Percentiles rank a stretch among this genome's conserved stretches.
phyloP scores from a whole-genome alignment of 1,284 basidiomycete species.

The Cutaneotrichosporon sp. region DNA sequence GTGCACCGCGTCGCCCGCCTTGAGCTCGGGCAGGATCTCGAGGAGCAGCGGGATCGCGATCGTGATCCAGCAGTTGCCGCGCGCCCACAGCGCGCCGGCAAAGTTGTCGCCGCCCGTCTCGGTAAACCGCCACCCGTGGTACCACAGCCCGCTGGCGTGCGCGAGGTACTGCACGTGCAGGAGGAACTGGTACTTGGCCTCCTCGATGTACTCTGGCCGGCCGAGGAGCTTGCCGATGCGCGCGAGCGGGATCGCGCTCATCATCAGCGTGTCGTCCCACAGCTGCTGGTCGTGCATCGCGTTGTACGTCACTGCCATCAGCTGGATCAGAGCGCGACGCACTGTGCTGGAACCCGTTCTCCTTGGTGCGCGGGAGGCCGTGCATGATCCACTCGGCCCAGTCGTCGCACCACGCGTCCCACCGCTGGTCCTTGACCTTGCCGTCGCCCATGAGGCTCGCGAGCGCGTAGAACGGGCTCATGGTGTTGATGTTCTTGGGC shows the following conservation, averaged over 20 bases:
- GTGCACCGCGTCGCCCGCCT: constrained; percentile 58
- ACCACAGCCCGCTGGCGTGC: constrained; percentile 41
- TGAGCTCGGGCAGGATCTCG: constrained; percentile 55
- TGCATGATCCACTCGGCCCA: constrained; percentile 70
- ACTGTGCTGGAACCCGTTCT: constrained; percentile 64
- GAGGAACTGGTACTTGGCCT: constrained; percentile 50
- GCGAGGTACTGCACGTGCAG: constrained; percentile 41
- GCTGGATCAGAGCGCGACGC: constrained; percentile 49
- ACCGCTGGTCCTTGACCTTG: constrained; percentile 32
- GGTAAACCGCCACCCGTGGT: constrained; percentile 52
- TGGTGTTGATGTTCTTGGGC: constrained; percentile 69
- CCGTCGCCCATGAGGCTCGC: constrained; percentile 56
- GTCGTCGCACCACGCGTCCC: constrained; percentile 56
- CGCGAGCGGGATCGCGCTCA: constrained; percentile 60
- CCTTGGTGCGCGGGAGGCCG: constrained; percentile 60
- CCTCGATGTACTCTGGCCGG: constrained; percentile 61
- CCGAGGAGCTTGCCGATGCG: constrained; percentile 63
- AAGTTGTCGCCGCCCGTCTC: constrained; percentile 52
- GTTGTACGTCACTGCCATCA: constrained; percentile 57
- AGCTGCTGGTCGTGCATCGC: constrained; percentile 61
- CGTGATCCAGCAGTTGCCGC: constrained; percentile 68
- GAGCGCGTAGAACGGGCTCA: constrained; percentile 64
- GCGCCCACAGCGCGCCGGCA: constrained; percentile 62
- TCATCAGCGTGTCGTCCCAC: constrained; percentile 70
- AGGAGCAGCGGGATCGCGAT: constrained; percentile 66